A percentile compares a stretch with the other conserved stretches of the same genome.
phyloP scores from a whole-genome alignment of 1,284 basidiomycete genomes.

The Coniferiporia sulphurascens region DNA sequence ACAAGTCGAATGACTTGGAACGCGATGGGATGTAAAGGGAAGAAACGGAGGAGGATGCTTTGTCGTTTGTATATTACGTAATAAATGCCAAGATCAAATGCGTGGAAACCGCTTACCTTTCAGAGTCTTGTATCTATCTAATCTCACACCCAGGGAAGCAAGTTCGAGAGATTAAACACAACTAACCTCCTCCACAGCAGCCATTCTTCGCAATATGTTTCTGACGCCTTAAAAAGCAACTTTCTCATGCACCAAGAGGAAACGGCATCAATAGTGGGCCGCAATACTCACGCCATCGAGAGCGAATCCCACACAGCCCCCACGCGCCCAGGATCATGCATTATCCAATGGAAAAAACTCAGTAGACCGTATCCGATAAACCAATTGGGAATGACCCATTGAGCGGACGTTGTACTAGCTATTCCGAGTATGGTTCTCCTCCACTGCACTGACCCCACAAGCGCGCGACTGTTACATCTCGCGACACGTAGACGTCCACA shows the following conservation, averaged over 20 bases:
- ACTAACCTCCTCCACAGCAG: no score
- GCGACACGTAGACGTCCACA: background rate
- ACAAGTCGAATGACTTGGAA: no score
- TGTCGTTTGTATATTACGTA: no score
- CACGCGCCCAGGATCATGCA: background rate
- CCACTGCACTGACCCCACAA: background rate
- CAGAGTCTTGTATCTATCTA: no score
- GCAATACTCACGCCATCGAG: slow-evolving; percentile 10
- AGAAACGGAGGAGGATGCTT: no score
- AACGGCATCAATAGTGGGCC: background rate
- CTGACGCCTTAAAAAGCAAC: background rate
- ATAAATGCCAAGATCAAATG: no score
- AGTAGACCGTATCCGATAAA: background rate
- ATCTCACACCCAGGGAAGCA: no score
- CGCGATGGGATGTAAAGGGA: no score
- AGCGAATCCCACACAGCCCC: slow-evolving; percentile 11
- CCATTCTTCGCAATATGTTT: no score
- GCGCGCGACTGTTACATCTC: background rate
- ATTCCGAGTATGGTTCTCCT: background rate
- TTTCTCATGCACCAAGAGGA: background rate
- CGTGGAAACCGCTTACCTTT: no score
- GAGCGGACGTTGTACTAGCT: background rate
- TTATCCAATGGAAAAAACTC: background rate
- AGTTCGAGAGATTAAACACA: no score
- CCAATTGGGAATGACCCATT: slow-evolving; percentile 5